These are phyloP conservation scores for Buxus sempervirens DNA, from an alignment of 164 flowering plant genomes.

Conservation along the genomic window DNA sequence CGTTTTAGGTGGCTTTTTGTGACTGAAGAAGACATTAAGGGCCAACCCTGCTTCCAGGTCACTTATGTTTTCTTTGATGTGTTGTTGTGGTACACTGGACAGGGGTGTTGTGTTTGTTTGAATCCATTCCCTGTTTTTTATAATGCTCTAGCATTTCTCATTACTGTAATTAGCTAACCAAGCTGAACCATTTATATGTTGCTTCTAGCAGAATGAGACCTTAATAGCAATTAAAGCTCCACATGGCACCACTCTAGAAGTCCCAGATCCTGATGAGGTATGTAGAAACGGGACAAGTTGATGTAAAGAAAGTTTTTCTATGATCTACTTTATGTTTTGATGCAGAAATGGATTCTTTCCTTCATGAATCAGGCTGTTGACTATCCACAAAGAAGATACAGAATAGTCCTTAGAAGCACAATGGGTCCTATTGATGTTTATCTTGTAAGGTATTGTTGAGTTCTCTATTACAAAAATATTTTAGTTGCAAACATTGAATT, in stretches of 20 bases:
- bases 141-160: constrained; percentile 59
- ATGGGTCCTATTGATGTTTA: constrained; percentile 88
- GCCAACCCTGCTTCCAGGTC: constrained; percentile 70
- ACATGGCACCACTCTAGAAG: constrained; percentile 96
- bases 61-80: background rate
- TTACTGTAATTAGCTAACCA: background rate
- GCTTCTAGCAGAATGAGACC: constrained; percentile 67
- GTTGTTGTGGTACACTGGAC: background rate
- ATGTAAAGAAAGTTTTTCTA: background rate
- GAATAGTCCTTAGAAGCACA: constrained; percentile 74
- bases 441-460: constrained; percentile 64
- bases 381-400: constrained; percentile 72
- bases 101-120: background rate
- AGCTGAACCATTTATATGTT: constrained; percentile 11
- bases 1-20: constrained; percentile 67
- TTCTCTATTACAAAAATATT: background rate
- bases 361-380: constrained; percentile 52
- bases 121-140: constrained; percentile 10
- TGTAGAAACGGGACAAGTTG: constrained; percentile 67
- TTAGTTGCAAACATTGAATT: background rate
- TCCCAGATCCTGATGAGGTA: constrained; percentile 99
- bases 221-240: constrained; percentile 97
- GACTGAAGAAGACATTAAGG: constrained; percentile 73
- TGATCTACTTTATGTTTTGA: background rate
- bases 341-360: background rate